Evolutionary conservation across 352 stramenopile species (phyloP).

Genomic region (Pythium rhizo-oryzae): DNA sequence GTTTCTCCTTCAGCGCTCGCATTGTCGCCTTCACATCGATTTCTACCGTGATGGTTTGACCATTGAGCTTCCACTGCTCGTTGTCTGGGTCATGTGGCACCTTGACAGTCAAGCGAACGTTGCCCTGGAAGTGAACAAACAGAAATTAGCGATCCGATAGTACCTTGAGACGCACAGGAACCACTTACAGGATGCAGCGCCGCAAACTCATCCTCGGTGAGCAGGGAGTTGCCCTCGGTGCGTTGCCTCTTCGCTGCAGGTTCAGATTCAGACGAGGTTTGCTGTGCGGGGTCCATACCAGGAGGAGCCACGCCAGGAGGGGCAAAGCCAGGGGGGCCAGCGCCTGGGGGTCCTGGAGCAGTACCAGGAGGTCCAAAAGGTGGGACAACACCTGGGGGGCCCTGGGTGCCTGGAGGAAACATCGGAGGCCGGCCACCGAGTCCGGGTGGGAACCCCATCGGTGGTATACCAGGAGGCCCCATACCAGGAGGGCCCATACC

Average conservation of each 20-base stretch:
- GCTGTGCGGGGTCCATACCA: constrained; percentile 17
- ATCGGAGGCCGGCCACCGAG: neutral
- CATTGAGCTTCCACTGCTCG: constrained; percentile 92
- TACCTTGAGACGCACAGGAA: neutral
- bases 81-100: constrained; percentile 91
- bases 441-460: constrained; percentile 5
- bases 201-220: constrained; percentile 85
- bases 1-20: constrained; percentile 91
- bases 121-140: constrained; percentile 43
- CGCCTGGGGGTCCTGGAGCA: constrained; percentile 18
- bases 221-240: constrained; percentile 53
- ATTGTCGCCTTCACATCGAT: constrained; percentile 90
- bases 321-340: constrained; percentile 10
- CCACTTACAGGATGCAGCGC: constrained; percentile 65
- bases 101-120: constrained; percentile 68
- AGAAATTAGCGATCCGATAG: constrained; percentile 1
- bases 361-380: constrained; percentile 32
- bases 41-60: constrained; percentile 90
- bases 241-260: constrained; percentile 74
- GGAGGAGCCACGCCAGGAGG: constrained; percentile 19
- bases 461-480: too few species aligned
- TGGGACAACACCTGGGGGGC: neutral
- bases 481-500: constrained; percentile 35
- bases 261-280: constrained; percentile 39
- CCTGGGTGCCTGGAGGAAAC: constrained; percentile 4